Conservation (phyloP, 768 basidiomycete species). For the Lanmaoa rubissima region DNA sequence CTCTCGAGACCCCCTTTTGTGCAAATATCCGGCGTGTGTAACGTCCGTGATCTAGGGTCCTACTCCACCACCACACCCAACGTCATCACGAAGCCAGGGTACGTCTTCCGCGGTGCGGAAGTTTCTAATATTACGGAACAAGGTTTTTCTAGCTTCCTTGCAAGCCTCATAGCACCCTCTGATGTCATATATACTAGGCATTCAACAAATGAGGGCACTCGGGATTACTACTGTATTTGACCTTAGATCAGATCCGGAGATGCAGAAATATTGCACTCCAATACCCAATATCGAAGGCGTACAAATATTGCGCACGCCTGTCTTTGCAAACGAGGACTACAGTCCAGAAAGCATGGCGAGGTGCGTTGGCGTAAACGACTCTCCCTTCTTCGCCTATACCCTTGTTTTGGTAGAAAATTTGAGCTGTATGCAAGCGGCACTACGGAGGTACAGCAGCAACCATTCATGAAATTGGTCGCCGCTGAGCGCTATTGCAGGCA, state of each 20-base stretch:
- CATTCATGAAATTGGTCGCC: neutral
- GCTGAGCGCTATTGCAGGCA: slow-evolving; percentile 43
- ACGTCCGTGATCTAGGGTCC: slow-evolving; percentile 69
- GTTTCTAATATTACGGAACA: slow-evolving; percentile 66
- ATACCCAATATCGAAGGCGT: slow-evolving; percentile 64
- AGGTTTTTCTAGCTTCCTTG: slow-evolving; percentile 41
- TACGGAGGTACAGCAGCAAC: slow-evolving; percentile 54
- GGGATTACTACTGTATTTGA: slow-evolving; percentile 72
- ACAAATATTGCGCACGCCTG: slow-evolving; percentile 57
- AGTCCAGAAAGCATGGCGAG: slow-evolving; percentile 82
- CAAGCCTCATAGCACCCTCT: neutral
- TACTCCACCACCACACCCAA: slow-evolving; percentile 51
- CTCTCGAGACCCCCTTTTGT: slow-evolving; percentile 74
- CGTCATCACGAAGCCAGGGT: slow-evolving; percentile 53
- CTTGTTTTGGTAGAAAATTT: slow-evolving; percentile 32
- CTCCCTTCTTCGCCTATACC: neutral
- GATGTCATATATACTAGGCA: slow-evolving; percentile 43
- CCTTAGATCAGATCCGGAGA: slow-evolving; percentile 78
- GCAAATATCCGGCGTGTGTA: slow-evolving; percentile 67
- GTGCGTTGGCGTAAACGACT: slow-evolving; percentile 49
- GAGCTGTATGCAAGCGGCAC: slow-evolving; percentile 78
- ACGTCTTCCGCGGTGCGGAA: slow-evolving; percentile 70
- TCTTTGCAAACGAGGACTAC: slow-evolving; percentile 70
- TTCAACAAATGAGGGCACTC: slow-evolving; percentile 52
- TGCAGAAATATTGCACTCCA: slow-evolving; percentile 67